Conservation (phyloP, 257 asterid species). For the Solanum tacnaense region DNA sequence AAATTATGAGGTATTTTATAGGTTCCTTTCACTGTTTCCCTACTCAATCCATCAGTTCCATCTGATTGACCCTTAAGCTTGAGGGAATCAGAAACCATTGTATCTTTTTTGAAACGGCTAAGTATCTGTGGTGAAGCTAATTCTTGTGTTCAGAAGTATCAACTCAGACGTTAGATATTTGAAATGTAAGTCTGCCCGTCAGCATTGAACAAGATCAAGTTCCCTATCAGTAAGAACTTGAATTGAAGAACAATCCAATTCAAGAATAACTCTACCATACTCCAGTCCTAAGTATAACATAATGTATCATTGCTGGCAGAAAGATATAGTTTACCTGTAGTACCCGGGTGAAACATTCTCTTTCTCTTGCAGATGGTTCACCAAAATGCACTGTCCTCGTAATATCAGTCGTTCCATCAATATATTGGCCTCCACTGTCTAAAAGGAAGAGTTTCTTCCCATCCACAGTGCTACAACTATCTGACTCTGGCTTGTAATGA, state of each 20-base stretch:
- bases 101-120: not conserved
- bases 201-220: not conserved
- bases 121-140: not conserved
- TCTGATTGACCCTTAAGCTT: not conserved
- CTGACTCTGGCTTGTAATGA: conserved; percentile 83
- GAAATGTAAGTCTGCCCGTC: not conserved
- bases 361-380: conserved; percentile 76
- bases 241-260: not conserved
- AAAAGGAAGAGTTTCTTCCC: conserved; percentile 71
- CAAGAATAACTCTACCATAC: not conserved
- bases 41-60: not conserved
- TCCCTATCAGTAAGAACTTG: not conserved
- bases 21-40: not conserved
- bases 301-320: not conserved
- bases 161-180: not conserved
- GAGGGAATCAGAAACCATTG: not conserved
- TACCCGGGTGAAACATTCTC: conserved; percentile 89
- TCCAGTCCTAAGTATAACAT: not conserved
- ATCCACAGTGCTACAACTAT: conserved; percentile 64
- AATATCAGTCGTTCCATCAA: conserved; percentile 94
- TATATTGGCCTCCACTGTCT: conserved; percentile 93
- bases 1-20: not conserved
- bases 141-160: not conserved
- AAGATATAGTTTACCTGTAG: conserved; percentile 46
- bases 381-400: conserved; percentile 95